Percentiles rank a stretch among this genome's conserved stretches.
Conservation (phyloP, 176 grass and related monocot genomes). For the Poa pratensis region DNA sequence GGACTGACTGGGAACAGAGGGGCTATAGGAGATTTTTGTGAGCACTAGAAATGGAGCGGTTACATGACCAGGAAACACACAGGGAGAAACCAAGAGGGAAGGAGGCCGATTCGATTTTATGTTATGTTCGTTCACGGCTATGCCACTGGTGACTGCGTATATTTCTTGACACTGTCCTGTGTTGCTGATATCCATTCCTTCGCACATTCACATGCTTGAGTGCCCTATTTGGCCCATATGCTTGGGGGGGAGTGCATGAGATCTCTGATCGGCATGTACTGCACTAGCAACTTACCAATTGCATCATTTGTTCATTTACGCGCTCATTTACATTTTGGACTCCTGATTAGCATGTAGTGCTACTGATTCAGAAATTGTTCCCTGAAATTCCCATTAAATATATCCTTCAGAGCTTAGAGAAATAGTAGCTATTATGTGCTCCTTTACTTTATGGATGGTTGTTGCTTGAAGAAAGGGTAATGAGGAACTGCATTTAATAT, state of each 20-base stretch:
- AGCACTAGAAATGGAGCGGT: background rate
- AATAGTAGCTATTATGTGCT: background rate
- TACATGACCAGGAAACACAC: background rate
- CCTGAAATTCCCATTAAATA: background rate
- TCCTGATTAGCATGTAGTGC: background rate
- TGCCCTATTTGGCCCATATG: background rate
- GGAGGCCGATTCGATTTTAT: too few relatives aligned
- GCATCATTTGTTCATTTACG: background rate
- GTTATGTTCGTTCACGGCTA: background rate
- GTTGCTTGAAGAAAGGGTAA: slow-evolving; percentile 15
- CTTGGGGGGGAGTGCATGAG: background rate
- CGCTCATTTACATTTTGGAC: background rate
- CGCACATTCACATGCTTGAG: background rate
- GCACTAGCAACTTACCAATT: background rate
- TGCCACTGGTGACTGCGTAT: background rate
- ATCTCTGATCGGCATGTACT: background rate
- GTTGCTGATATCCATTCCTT: background rate
- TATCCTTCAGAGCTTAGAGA: background rate
- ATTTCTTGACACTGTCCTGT: too few relatives aligned
- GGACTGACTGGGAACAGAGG: background rate
- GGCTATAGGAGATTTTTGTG: background rate
- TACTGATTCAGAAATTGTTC: background rate
- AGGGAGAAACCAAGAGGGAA: background rate
- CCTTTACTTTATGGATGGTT: background rate
- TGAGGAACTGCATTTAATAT: slow-evolving; percentile 16